Conservation (phyloP, 2,329 filamentous ascomycete species). For the Diaporthe sp. region DNA sequence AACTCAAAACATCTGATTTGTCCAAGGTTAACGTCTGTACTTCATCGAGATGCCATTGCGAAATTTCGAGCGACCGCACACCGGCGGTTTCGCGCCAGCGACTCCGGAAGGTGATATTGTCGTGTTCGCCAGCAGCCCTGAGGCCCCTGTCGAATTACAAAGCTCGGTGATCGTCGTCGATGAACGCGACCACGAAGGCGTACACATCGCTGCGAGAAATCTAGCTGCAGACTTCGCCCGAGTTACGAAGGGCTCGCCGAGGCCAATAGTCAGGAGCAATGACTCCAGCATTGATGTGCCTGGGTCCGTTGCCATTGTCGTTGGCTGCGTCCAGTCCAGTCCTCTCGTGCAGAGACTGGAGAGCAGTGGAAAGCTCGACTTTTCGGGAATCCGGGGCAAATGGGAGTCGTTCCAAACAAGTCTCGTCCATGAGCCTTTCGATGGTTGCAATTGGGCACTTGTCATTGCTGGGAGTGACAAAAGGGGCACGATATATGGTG, state of each 20-base stretch:
- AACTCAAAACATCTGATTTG: background rate
- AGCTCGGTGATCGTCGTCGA: conserved; percentile 42
- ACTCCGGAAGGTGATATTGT: background rate
- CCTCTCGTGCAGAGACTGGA: conserved; percentile 61
- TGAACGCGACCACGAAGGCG: conserved; percentile 47
- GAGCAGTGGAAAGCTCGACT: conserved; percentile 59
- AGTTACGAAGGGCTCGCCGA: conserved; percentile 42
- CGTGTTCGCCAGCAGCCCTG: background rate
- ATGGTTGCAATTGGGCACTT: conserved; percentile 60
- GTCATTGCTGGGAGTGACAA: conserved; percentile 71
- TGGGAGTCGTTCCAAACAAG: conserved; percentile 70
- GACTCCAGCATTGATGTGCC: background rate
- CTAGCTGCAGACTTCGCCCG: conserved; percentile 47
- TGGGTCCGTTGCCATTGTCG: conserved; percentile 58
- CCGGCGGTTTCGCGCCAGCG: too few relatives aligned
- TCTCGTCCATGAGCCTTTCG: conserved; percentile 60
- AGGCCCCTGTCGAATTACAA: background rate
- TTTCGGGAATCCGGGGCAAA: conserved; percentile 61
- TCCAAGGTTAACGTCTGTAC: background rate
- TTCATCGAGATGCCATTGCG: background rate
- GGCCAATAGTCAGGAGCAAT: conserved; percentile 16
- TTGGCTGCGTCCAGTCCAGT: conserved; percentile 62
- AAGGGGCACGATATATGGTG: conserved; percentile 69
- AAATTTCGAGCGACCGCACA: background rate
- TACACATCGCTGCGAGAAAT: conserved; percentile 50